Evolutionary conservation across 306 rosid species (phyloP), one percentile per base, ranked within the genome.

Genomic region (Vigna mungo): DNA sequence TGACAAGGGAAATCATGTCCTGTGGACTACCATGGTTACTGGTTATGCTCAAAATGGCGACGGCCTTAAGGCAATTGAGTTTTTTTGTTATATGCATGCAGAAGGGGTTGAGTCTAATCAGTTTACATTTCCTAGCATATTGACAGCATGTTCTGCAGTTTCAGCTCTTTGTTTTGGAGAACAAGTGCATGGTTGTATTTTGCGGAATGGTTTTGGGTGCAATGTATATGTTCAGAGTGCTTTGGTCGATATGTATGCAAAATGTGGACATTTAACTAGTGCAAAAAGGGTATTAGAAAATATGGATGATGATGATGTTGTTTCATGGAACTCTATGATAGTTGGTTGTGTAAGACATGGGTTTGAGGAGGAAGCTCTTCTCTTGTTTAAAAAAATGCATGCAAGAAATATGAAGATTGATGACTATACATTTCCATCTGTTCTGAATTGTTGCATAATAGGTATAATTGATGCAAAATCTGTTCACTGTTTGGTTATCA

Each of bases 281-380:
- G 97, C 96, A 44, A 90, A 71, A 80, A 83, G 27, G 32, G 74
- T 78, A 20, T 68, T 94, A 46, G 86, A 85, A 76, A 75, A 67
- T 54, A 92, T 94, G 98, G 92, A 88, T 77, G 79, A 66, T 37
- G 93, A 87, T 12, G 92, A 92, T 68, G 83, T 89, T 49, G 84
- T 95, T 55, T 92, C 97, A 3, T 95, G 95, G 92, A 95, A 95
- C 80, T 90, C 97, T 25, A 84, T 90, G 92, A 90, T 94, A 62
- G 92, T 92, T 81, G 97, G 98, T 76, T 89, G 90, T 78, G 95
- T 88, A 68, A 81, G 89, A 75, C 89, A 88, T 27, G 92, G 95
- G 11, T 80, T 86, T 62, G 66, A 75, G 64, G 81, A 79, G 62
- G 93, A 92, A 87, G 98, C 92, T 78, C 79, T 88, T 66, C 59